These are phyloP conservation scores for Calonectria montana DNA, from an alignment of 2,329 filamentous ascomycete genomes.

Conservation along the genomic window DNA sequence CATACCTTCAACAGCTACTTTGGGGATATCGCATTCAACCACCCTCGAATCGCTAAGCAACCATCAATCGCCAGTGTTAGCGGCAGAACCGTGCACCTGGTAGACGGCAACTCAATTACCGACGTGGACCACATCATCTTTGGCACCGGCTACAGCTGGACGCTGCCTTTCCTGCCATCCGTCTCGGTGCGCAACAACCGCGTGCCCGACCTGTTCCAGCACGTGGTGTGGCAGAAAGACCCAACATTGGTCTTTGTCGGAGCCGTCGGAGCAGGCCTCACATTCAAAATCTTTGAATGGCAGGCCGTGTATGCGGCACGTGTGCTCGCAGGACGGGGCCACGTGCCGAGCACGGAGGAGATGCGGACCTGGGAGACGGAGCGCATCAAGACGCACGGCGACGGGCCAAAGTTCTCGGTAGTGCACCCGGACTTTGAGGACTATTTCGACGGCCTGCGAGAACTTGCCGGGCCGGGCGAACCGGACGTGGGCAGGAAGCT, in stretches of 20 bases:
- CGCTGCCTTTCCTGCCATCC: conserved; percentile 67
- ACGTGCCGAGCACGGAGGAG: conserved; percentile 60
- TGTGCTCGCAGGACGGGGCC: conserved; percentile 64
- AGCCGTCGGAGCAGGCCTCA: conserved; percentile 67
- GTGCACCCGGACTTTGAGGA: conserved; percentile 71
- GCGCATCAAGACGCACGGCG: conserved; percentile 64
- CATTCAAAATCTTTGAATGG: conserved; percentile 77
- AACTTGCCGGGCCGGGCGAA: conserved; percentile 59
- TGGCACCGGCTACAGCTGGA: conserved; percentile 74
- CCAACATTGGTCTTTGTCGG: conserved; percentile 68
- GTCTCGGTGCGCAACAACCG: conserved; percentile 65
- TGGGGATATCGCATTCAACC: conserved; percentile 68
- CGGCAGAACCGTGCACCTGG: conserved; percentile 63
- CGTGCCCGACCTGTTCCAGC: conserved; percentile 67
- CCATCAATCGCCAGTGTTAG: conserved; percentile 60
- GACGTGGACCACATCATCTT: conserved; percentile 73
- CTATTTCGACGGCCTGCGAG: conserved; percentile 69
- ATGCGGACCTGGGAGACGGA: conserved; percentile 68
- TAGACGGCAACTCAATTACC: conserved; percentile 62
- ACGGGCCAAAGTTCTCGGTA: conserved; percentile 66
- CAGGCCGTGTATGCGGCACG: conserved; percentile 72
- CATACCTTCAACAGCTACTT: conserved; percentile 65
- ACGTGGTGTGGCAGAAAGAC: conserved; percentile 66
- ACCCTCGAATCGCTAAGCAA: conserved; percentile 60
- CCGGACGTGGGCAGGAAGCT: conserved; percentile 57